phyloP scores from a whole-genome alignment of 2,329 filamentous ascomycete genomes.

The Zymoseptoria pseudotritici region DNA sequence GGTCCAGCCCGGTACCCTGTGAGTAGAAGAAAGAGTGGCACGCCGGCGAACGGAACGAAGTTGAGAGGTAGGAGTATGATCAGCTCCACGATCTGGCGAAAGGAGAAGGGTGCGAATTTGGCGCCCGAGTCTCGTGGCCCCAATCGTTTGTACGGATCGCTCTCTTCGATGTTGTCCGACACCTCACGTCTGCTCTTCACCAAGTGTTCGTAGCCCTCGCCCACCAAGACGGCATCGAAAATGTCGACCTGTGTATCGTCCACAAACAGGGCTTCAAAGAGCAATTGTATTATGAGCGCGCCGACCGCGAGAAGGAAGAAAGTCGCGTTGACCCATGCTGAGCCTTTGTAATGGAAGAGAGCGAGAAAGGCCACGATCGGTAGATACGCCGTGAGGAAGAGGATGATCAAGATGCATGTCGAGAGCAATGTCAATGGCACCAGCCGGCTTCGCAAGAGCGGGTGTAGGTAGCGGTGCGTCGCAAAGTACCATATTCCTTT shows the following conservation, averaged over 20 bases:
- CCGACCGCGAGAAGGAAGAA: conserved; percentile 71
- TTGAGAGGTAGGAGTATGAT: conserved; percentile 64
- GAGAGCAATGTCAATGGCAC: conserved; percentile 78
- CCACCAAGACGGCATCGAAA: conserved; percentile 75
- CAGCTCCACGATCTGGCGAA: conserved; percentile 85
- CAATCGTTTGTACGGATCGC: conserved; percentile 67
- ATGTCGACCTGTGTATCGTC: conserved; percentile 71
- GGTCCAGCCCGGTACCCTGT: conserved; percentile 84
- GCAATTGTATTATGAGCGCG: conserved; percentile 52
- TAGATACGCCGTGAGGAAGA: conserved; percentile 82
- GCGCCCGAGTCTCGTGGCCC: conserved; percentile 72
- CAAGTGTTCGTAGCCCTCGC: conserved; percentile 62
- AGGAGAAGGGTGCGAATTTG: conserved; percentile 79
- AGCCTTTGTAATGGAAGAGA: conserved; percentile 68
- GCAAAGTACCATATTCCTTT: conserved; percentile 74
- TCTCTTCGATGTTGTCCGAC: conserved; percentile 63
- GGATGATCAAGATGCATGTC: conserved; percentile 69
- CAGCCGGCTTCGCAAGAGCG: conserved; percentile 68
- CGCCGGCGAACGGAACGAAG: conserved; percentile 74
- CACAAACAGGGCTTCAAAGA: conserved; percentile 47
- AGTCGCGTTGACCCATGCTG: conserved; percentile 83
- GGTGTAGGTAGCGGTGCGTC: conserved; percentile 70
- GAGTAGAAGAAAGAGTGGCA: conserved; percentile 76
- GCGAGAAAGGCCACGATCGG: conserved; percentile 84
- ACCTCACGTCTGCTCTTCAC: conserved; percentile 53